Base-by-base conservation (phyloP, 108 stramenopile species). In the Hondaea fermentalgiana region DNA sequence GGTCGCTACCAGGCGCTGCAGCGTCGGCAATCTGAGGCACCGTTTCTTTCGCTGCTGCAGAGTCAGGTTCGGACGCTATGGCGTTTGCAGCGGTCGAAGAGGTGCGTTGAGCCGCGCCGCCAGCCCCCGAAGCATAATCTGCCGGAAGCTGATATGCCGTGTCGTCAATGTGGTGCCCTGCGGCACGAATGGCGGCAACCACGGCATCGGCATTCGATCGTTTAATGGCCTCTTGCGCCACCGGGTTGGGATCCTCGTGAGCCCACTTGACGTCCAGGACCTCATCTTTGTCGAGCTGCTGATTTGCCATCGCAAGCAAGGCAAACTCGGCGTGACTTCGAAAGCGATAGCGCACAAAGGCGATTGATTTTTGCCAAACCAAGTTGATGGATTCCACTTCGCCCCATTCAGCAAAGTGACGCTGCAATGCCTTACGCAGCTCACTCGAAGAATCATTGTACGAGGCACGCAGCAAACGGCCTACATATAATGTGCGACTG, bases 361-460 rank as follows among this genome's bases (percentile, higher is more conserved):
- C 91, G 58, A 91, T 92, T 42, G 60, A 58, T 8, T 90, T 72
- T 12, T 91, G 60, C 4, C 55, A 57, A 72, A 93, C 87, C 43
- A 92, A 44, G 60, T 93, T 93, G 72, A 93, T 87, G 71, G 64
- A 19, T 69, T 93, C 93, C 57, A 93, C 87, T 87, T 93, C 93
- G 51, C 93, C 93, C 90, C 90, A 93, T 92, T 92, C 93, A 0
- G 89, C 90, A n/a, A 93, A 93, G 60, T 92, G 90, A 19, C 58
- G 55, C 89, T 69, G n/a, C 17, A 93, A 21, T 23, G 29, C 60
- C 72, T 59, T 44, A 47, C 91, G 72, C 14, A 91, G 57, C 69
- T 58, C 88, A 44, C 21, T 17, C 0, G 55, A 23, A 29, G 28
- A 23, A 44, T 23, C 87, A 51, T 60, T 87, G 59, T 89, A 28